These are phyloP conservation scores for Neoboletus subvelutipes DNA, from an alignment of 768 basidiomycete genomes.

Conservation along the genomic window DNA sequence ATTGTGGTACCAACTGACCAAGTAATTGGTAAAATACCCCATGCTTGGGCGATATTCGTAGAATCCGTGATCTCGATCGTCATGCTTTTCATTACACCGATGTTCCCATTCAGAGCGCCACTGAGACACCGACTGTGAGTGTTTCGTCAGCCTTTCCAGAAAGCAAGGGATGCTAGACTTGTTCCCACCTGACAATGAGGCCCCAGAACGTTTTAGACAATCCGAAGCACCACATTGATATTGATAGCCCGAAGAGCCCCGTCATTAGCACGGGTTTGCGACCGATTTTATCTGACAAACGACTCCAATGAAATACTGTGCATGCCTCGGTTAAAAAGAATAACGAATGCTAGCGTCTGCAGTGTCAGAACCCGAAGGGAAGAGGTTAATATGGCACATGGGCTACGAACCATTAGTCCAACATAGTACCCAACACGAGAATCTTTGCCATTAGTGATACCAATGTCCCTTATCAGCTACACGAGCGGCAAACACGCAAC, in stretches of 20 bases:
- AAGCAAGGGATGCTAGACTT: background rate
- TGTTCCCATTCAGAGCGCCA: constrained; percentile 57
- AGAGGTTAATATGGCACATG: background rate
- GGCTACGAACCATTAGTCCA: constrained; percentile 43
- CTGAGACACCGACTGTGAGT: constrained; percentile 41
- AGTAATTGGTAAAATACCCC: constrained; percentile 55
- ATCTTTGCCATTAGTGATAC: constrained; percentile 45
- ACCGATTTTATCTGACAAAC: constrained; percentile 49
- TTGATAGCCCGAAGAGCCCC: constrained; percentile 44
- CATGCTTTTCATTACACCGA: constrained; percentile 50
- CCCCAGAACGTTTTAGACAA: constrained; percentile 47
- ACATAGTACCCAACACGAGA: constrained; percentile 47
- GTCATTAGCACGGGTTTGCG: constrained; percentile 47
- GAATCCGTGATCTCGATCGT: constrained; percentile 41
- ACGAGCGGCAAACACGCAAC: background rate
- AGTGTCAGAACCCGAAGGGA: background rate
- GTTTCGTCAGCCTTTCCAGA: background rate
- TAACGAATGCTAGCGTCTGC: constrained; percentile 39
- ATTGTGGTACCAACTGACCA: constrained; percentile 44
- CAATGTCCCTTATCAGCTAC: constrained; percentile 32
- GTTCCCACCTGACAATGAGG: constrained; percentile 39
- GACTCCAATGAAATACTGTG: constrained; percentile 50
- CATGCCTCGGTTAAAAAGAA: constrained; percentile 51
- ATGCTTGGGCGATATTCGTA: constrained; percentile 40
- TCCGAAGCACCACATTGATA: constrained; percentile 50